A percentile compares a stretch with the other conserved stretches of the same genome.
Conservation (phyloP, 257 asterid genomes). For the Anisodus acutangulus region DNA sequence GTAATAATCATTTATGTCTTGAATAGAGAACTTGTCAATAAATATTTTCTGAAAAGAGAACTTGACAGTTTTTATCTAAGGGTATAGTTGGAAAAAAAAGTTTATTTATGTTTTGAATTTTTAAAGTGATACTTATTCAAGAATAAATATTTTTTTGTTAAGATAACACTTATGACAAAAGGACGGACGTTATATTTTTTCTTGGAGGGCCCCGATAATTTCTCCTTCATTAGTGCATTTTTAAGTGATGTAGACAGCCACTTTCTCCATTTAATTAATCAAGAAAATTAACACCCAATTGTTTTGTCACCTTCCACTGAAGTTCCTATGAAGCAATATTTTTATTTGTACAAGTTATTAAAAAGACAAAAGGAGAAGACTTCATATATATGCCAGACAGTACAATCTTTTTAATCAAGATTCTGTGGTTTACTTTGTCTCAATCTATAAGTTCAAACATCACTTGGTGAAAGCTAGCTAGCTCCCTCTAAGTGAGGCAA, state of each 20-base stretch:
- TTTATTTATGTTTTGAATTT: too few species aligned
- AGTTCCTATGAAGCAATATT: slow-evolving; percentile 32
- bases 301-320: slow-evolving; percentile 30
- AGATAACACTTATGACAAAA: neutral
- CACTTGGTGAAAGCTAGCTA: slow-evolving; percentile 40
- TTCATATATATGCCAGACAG: slow-evolving; percentile 39
- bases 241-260: slow-evolving; percentile 39
- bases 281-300: slow-evolving; percentile 7
- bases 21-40: too few species aligned
- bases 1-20: too few species aligned
- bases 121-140: slow-evolving; percentile 27
- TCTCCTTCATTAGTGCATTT: slow-evolving; percentile 40
- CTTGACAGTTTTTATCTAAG: too few species aligned
- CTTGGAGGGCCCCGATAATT: slow-evolving; percentile 36
- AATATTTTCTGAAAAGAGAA: too few species aligned
- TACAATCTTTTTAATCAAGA: slow-evolving; percentile 25
- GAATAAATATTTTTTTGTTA: slow-evolving; percentile 22
- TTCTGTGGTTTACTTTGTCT: slow-evolving; percentile 33
- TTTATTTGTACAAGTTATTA: slow-evolving; percentile 24
- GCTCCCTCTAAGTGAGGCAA: slow-evolving; percentile 43
- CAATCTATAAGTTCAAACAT: slow-evolving; percentile 17
- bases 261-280: slow-evolving; percentile 24
- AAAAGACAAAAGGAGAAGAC: slow-evolving; percentile 31
- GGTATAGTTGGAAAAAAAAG: too few species aligned
- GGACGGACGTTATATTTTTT: neutral